phyloP scores from a whole-genome alignment of 73 alveolate species.

The Symbiodinium pilosum region DNA sequence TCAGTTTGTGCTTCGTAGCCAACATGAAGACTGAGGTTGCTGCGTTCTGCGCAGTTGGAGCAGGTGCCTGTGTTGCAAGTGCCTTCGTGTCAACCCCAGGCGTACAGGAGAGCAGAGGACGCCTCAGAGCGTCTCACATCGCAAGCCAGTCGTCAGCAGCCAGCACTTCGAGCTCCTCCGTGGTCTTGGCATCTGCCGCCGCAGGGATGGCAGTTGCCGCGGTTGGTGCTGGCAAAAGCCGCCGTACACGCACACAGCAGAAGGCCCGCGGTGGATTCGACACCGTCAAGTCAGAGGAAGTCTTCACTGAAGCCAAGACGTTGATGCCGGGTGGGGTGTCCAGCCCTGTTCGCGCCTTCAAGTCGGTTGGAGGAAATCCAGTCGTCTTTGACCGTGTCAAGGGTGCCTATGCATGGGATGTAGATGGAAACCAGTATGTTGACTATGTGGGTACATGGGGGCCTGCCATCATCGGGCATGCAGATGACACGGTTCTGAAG shows the following conservation, averaged over 20 bases:
- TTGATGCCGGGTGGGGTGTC: constrained; percentile 92
- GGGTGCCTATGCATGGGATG: constrained; percentile 87
- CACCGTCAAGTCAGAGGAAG: constrained; percentile 73
- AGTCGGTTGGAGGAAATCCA: constrained; percentile 91
- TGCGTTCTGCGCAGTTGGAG: constrained; percentile 82
- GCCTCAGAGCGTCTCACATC: neutral
- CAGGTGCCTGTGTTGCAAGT: neutral
- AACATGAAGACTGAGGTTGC: constrained; percentile 78
- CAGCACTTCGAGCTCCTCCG: neutral
- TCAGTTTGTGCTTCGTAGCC: constrained; percentile 3
- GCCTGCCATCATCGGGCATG: constrained; percentile 91
- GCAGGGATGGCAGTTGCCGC: constrained; percentile 23
- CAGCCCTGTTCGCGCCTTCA: constrained; percentile 94
- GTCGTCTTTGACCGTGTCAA: constrained; percentile 73
- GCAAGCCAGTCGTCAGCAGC: neutral
- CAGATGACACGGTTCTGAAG: constrained; percentile 73
- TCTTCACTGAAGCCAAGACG: constrained; percentile 70
- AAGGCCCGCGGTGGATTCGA: constrained; percentile 85
- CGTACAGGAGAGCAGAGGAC: neutral
- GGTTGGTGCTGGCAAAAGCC: neutral
- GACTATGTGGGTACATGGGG: constrained; percentile 94
- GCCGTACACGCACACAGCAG: constrained; percentile 46
- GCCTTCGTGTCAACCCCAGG: constrained; percentile 31
- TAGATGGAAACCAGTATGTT: constrained; percentile 75
- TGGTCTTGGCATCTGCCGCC: constrained; percentile 77